Percentiles rank a stretch among this genome's conserved stretches.
Conservation (phyloP, 805 yeast species). For the Saccharomycopsis javanensis region DNA sequence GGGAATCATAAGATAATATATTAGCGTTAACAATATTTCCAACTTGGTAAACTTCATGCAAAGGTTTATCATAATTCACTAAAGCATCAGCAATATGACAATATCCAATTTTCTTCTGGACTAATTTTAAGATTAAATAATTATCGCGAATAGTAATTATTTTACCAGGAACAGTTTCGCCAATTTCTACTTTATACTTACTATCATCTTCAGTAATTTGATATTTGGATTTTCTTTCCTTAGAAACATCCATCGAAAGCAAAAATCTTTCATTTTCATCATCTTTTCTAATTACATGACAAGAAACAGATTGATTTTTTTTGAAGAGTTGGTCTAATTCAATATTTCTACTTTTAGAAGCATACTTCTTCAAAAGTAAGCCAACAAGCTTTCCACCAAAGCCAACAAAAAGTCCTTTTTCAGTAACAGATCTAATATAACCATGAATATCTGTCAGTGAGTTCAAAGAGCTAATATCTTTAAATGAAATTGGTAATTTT, state of each 20-base stretch:
- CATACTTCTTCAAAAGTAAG: slow-evolving; percentile 65
- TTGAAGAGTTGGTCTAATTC: slow-evolving; percentile 47
- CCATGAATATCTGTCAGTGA: slow-evolving; percentile 51
- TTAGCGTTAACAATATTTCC: slow-evolving; percentile 52
- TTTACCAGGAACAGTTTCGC: slow-evolving; percentile 50
- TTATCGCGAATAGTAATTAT: slow-evolving; percentile 48
- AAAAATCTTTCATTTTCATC: slow-evolving; percentile 62
- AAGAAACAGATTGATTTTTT: slow-evolving; percentile 61
- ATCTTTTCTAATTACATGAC: slow-evolving; percentile 58
- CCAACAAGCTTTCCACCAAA: slow-evolving; percentile 80
- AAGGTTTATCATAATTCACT: slow-evolving; percentile 48
- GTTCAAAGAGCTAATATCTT: slow-evolving; percentile 36
- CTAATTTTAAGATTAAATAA: slow-evolving; percentile 59
- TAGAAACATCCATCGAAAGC: slow-evolving; percentile 41
- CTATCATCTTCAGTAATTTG: slow-evolving; percentile 40
- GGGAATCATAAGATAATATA: slow-evolving; percentile 30
- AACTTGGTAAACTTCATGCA: slow-evolving; percentile 38
- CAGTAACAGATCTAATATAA: slow-evolving; percentile 68
- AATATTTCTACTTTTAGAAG: slow-evolving; percentile 42
- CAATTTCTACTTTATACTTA: slow-evolving; percentile 43
- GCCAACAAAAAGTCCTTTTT: slow-evolving; percentile 70
- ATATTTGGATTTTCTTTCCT: slow-evolving; percentile 13
- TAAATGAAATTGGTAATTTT: slow-evolving; percentile 47
- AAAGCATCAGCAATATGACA: slow-evolving; percentile 71
- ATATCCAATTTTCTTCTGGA: slow-evolving; percentile 51